Evolutionary conservation across 2,329 filamentous ascomycete species (phyloP).

Genomic region (Epichloe elymi): DNA sequence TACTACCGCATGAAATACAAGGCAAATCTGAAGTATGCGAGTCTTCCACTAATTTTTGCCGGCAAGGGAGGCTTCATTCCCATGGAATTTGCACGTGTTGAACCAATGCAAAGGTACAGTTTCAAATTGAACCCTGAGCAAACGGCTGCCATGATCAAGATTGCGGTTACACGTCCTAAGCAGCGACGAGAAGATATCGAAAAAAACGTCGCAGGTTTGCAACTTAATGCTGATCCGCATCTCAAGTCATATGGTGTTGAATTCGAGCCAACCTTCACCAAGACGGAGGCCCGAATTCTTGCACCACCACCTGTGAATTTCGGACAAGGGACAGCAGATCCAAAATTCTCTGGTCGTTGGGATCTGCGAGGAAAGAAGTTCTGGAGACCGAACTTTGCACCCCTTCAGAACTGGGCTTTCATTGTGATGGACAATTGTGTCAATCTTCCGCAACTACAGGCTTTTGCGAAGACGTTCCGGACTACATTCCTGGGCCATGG

Average conservation of each 20-base stretch:
- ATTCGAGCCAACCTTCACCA: conserved; percentile 51
- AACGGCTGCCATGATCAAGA: conserved; percentile 82
- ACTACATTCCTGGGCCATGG: conserved; percentile 36
- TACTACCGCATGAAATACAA: conserved; percentile 46
- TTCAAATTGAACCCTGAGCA: conserved; percentile 50
- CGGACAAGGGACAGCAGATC: conserved; percentile 41
- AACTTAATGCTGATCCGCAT: conserved; percentile 56
- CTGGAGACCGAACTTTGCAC: conserved; percentile 44
- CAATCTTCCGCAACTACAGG: conserved; percentile 19
- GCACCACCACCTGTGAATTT: conserved; percentile 60
- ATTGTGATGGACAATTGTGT: conserved; percentile 48
- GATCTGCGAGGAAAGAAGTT: conserved; percentile 73
- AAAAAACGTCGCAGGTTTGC: conserved; percentile 42
- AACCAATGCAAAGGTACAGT: conserved; percentile 44
- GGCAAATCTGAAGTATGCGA: conserved; percentile 29
- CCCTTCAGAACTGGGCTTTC: conserved; percentile 64
- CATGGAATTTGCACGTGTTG: conserved; percentile 44
- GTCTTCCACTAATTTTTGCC: conserved; percentile 46
- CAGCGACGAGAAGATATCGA: conserved; percentile 55
- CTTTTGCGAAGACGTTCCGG: conserved; percentile 29
- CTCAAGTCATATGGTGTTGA: conserved; percentile 61
- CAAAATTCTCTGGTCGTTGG: conserved; percentile 65
- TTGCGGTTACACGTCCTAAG: conserved; percentile 66
- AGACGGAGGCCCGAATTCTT: conserved; percentile 58
- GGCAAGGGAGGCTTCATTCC: conserved; percentile 43